These are phyloP conservation scores for Fusarium buharicum DNA, from an alignment of 2,329 filamentous ascomycete genomes.

Conservation along the genomic window DNA sequence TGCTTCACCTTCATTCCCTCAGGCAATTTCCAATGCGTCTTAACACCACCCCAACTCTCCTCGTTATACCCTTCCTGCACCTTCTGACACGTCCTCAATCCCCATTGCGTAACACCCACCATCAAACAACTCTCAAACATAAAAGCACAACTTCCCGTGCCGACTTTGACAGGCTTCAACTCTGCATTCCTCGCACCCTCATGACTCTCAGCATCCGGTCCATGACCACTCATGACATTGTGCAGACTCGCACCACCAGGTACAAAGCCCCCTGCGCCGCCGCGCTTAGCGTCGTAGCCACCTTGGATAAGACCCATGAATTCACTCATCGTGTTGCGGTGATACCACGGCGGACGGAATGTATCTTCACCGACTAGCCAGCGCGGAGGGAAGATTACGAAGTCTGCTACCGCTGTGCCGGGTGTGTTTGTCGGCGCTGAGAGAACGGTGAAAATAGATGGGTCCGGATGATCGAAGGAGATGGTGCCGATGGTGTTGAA, in stretches of 20 bases:
- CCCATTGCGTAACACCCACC: conserved; percentile 79
- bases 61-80: conserved; percentile 76
- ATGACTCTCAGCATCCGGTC: conserved; percentile 67
- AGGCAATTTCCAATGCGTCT: conserved; percentile 68
- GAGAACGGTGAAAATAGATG: conserved; percentile 79
- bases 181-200: conserved; percentile 67
- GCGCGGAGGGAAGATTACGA: conserved; percentile 77
- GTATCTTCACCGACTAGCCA: conserved; percentile 77
- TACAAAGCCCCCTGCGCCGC: conserved; percentile 62
- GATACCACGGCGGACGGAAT: conserved; percentile 78
- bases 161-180: conserved; percentile 67
- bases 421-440: conserved; percentile 69
- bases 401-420: conserved; percentile 74
- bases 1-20: conserved; percentile 48
- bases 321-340: conserved; percentile 74
- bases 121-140: conserved; percentile 77
- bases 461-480: conserved; percentile 81
- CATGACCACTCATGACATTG: conserved; percentile 76
- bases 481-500: conserved; percentile 80
- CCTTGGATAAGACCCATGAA: conserved; percentile 71
- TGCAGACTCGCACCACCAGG: conserved; percentile 71
- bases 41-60: conserved; percentile 80
- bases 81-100: conserved; percentile 66
- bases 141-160: conserved; percentile 70
- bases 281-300: conserved; percentile 71